A percentile compares a stretch with the other conserved stretches of the same genome.
Conservation (phyloP, 164 flowering plant genomes). For the Macadamia integrifolia region DNA sequence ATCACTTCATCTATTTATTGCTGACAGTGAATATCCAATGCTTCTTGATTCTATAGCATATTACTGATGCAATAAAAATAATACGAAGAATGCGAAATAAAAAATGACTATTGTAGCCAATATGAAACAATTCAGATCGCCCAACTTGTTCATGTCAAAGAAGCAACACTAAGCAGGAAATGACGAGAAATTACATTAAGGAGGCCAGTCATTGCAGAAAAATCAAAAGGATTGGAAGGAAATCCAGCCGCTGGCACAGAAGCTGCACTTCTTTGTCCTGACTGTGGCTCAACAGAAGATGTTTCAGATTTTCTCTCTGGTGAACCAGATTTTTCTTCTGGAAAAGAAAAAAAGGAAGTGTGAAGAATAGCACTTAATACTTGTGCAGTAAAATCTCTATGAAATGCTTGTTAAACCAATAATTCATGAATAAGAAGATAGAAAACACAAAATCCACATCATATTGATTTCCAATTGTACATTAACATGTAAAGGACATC, state of each 20-base stretch:
- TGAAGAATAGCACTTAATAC: background rate
- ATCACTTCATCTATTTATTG: no score
- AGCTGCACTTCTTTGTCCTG: conserved; percentile 24
- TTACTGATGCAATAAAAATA: no score
- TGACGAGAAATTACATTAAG: conserved; percentile 49
- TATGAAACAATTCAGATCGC: no score
- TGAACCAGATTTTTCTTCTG: conserved; percentile 31
- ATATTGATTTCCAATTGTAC: background rate
- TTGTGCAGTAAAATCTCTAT: background rate
- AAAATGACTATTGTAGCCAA: no score
- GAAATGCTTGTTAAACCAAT: background rate
- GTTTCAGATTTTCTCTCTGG: conserved; percentile 30
- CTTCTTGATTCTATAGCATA: no score
- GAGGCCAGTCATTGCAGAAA: conserved; percentile 73
- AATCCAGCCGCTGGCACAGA: conserved; percentile 34
- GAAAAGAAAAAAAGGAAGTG: background rate
- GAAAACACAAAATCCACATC: background rate
- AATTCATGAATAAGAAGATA: background rate
- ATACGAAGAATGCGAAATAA: no score
- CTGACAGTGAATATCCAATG: no score
- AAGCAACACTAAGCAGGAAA: background rate
- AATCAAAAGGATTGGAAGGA: conserved; percentile 65
- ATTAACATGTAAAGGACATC: background rate
- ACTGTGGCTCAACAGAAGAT: conserved; percentile 23
- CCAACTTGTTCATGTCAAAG: no score